Evolutionary conservation across 768 basidiomycete genomes (phyloP).

Genomic region (Mycena rosella): DNA sequence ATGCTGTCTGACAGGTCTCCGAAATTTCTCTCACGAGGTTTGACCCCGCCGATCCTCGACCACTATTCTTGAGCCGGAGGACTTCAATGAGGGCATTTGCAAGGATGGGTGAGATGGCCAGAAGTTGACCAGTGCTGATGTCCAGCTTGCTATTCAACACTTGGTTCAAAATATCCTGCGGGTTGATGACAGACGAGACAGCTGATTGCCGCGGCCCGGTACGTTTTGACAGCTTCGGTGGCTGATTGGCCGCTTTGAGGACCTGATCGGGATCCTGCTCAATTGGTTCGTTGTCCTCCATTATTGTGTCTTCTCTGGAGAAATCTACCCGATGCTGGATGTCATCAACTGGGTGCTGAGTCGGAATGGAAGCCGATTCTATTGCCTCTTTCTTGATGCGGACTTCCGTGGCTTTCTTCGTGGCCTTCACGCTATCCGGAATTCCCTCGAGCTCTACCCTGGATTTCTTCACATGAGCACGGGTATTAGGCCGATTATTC

Average conservation of each 20-base stretch:
- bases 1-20: not conserved
- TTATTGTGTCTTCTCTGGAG: slow-evolving; percentile 8
- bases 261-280: not conserved
- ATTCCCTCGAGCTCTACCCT: not conserved
- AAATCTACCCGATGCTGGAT: slow-evolving; percentile 13
- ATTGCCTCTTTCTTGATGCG: not conserved
- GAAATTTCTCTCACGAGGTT: not conserved
- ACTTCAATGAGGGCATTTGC: slow-evolving; percentile 12
- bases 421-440: slow-evolving; percentile 1
- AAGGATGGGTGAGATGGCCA: slow-evolving; percentile 1
- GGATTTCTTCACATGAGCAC: slow-evolving; percentile 7
- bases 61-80: not conserved
- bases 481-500: not conserved
- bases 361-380: not conserved
- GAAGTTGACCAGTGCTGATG: slow-evolving; percentile 7
- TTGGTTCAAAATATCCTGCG: slow-evolving; percentile 1
- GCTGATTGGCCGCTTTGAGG: not conserved
- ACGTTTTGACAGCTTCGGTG: not conserved
- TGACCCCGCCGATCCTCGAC: not conserved
- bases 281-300: slow-evolving; percentile 1
- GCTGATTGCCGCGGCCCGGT: slow-evolving; percentile 14
- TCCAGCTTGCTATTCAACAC: not conserved
- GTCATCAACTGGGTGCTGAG: not conserved
- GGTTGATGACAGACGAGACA: slow-evolving; percentile 2
- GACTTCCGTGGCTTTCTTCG: not conserved